Evolutionary conservation across 2,329 filamentous ascomycete species (phyloP), one percentile per base, ranked within the genome.

Genomic region (Grosmannia serpens): DNA sequence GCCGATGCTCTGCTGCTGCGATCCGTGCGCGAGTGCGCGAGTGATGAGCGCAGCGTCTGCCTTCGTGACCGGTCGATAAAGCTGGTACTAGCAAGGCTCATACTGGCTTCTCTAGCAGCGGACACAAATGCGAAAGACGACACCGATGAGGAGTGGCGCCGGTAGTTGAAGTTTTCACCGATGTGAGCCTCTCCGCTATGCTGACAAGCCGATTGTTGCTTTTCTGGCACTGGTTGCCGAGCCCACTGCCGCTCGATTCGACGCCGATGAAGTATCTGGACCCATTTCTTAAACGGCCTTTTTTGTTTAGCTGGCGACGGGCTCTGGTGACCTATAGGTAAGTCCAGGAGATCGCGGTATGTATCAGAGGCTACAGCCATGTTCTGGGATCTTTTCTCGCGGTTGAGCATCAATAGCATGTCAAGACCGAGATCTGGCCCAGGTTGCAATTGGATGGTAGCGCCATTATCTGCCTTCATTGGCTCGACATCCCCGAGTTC

Each of bases 81-180:
- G 70, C 88, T 95, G 64, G 82, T 78, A 65, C 86, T 89, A 53
- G 84, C 81, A 60, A 91, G 75, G 60, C 90, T 95, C 61, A 89
- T 78, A 60, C 87, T 91, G 56, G 88, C 87, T 62, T 89, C 94
- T 68, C 87, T 90, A 64, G 95, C 80, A 20, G 83, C 86, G n/a
- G 85, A 83, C 46, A 96, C 83, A 67, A 91, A 91, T 2, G 82
- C 87, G 60, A 89, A 84, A 0, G 91, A 95, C 8, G 88, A 89
- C 1, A 80, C 80, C 15, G 88, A 88, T 2, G 86, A 87, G 9
- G 82, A 83, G 58, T 83, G 79, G 60, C 80, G 76, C 64, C 79
- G 77, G 55, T 65, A 65, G 44, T 52, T 5, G 10, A 61, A 58
- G 58, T 59, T 63, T 60, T 46, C 58, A 61, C 53, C 46, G 3